phyloP scores from a whole-genome alignment of 202 grass and related monocot species.

The Miscanthus sacchariflorus region DNA sequence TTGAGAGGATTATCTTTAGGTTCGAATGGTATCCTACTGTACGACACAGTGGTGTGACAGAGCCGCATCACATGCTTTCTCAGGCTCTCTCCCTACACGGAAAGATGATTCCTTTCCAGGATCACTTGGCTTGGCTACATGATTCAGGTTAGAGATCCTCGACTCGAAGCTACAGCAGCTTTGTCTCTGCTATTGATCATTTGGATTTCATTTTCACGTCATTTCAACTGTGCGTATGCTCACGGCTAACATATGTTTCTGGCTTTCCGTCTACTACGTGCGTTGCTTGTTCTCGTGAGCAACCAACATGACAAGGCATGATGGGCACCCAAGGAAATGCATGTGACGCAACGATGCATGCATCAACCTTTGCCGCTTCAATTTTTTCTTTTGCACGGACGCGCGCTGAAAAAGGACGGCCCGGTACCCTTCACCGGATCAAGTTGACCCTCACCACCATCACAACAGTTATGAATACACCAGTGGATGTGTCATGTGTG shows the following conservation, averaged over 20 bases:
- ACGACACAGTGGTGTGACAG: not conserved
- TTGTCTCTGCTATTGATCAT: not conserved
- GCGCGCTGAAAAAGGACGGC: not conserved
- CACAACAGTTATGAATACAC: not conserved
- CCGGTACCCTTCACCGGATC: not conserved
- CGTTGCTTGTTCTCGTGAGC: constrained; percentile 11
- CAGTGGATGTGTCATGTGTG: not conserved
- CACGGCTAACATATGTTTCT: not conserved
- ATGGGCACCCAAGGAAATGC: not conserved
- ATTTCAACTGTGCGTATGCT: not conserved
- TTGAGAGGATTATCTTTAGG: not conserved
- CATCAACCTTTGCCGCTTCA: not conserved
- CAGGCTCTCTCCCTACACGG: not conserved
- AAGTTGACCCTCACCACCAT: constrained; percentile 6
- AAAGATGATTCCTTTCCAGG: not conserved
- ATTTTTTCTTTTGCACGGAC: constrained; percentile 24
- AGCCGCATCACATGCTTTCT: not conserved
- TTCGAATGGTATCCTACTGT: not conserved
- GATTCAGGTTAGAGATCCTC: not conserved
- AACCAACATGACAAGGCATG: not conserved
- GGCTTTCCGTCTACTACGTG: not conserved
- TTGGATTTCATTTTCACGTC: not conserved
- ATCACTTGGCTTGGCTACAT: not conserved
- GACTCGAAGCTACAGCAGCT: not conserved
- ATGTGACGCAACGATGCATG: constrained; percentile 3